Evolutionary conservation across 2,329 filamentous ascomycete genomes (phyloP), one percentile per base, ranked within the genome.

Genomic region (Phoma sp.): DNA sequence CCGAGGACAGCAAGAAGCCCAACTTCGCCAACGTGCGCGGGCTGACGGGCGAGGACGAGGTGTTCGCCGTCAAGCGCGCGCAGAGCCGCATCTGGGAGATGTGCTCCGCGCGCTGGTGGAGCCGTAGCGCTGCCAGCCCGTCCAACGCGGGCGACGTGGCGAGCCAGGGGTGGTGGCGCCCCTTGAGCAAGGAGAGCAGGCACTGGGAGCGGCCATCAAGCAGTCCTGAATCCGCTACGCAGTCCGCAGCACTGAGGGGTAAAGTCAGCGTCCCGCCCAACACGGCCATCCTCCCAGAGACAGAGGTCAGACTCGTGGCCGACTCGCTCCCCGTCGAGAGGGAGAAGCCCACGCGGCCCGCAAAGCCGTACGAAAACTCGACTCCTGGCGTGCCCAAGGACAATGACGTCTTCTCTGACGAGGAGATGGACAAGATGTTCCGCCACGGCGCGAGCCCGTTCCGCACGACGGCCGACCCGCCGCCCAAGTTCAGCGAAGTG

Each of bases 31-130:
- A 87, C 59, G 82, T 87, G 0, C 78, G 81, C 9, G 85, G 83
- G 0, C 89, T 93, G 65, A 93, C 88, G 0, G 90, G 90, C 10
- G 89, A 93, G 69, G 90, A 93, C 70, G 90, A 93, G 72, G 80
- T 85, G 10, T 95, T 95, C 69, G 90, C 90, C 0, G 93, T 91
- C 64, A 90, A 90, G 73, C 81, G 90, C 23, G 90, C 90, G 2
- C 81, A 85, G 38, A 90, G 87, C 60, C 79, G 90, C n/a, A 77
- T 95, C 3, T 95, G 89, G 90, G 89, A 95, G 75, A 85, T 95
- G 69, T 93, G 89, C 71, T 85, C 89, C 14, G 80, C 79, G 33
- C 78, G 82, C 57, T 93, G 90, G 90, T 90, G 91, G 77, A 80
- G 81, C 8, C 27, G 39, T n/a, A 41, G 45, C 24, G 47, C 38